phyloP scores from a whole-genome alignment of 2,329 filamentous ascomycete species.

The Pseudofabraea citricarpa region DNA sequence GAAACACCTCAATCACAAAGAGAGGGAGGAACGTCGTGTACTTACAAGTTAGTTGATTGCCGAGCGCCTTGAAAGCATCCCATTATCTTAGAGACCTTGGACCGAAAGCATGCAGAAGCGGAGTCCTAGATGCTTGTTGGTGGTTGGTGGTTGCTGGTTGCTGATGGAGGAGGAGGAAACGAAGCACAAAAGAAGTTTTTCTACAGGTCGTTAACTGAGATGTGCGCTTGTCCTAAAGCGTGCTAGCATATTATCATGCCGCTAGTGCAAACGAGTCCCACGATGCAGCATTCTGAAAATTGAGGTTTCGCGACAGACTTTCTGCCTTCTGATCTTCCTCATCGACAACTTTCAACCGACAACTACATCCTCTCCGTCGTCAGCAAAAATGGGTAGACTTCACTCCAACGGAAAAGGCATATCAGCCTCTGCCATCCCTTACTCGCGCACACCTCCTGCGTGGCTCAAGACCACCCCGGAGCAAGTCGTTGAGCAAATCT shows the following conservation, averaged over 20 bases:
- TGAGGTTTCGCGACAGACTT: slow-evolving; percentile 9
- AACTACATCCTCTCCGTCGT: slow-evolving; percentile 42
- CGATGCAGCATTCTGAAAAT: background rate
- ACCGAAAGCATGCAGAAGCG: background rate
- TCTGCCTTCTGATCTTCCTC: slow-evolving; percentile 6
- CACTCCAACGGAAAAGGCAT: slow-evolving; percentile 99
- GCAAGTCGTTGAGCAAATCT: slow-evolving; percentile 98
- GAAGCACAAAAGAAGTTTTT: too few relatives aligned
- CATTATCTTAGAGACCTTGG: too few relatives aligned
- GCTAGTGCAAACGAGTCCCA: background rate
- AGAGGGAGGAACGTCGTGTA: slow-evolving; percentile 1
- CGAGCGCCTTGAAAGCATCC: background rate
- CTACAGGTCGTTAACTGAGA: too few relatives aligned
- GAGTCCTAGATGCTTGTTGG: too few relatives aligned
- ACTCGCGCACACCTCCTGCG: slow-evolving; percentile 85
- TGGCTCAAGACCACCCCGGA: slow-evolving; percentile 99
- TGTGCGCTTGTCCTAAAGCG: background rate
- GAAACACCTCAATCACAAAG: slow-evolving; percentile 7
- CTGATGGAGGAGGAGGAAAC: too few relatives aligned
- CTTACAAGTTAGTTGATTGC: background rate
- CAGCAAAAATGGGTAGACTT: slow-evolving; percentile 84
- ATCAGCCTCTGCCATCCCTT: slow-evolving; percentile 90
- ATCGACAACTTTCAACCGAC: slow-evolving; percentile 32
- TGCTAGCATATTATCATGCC: background rate
- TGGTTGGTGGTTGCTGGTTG: too few relatives aligned